Evolutionary conservation across 768 basidiomycete species (phyloP), one percentile per base, ranked within the genome.

Genomic region (Epithele typhae): DNA sequence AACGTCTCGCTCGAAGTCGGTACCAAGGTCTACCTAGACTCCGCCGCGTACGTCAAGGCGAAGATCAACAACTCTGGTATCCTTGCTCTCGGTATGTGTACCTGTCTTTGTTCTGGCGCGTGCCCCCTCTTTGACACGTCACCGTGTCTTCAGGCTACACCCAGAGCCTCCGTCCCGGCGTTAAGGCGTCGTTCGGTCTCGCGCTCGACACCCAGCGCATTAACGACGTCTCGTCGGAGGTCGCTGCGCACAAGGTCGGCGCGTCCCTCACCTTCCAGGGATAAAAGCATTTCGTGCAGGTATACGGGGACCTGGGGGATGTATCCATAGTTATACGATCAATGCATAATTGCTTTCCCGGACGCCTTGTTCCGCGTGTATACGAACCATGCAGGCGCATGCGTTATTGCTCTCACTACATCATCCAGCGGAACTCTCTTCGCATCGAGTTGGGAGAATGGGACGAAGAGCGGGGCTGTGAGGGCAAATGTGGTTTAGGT

Each of bases 61-160:
- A 97, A 97, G 79, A 94, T 98, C 75, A 97, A 97, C 82, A 95
- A 94, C 73, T 66, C 82, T 48, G 94, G 94, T 76, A 78, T 94
- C 63, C 78, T 96, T 56, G 86, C 81, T 59, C 82, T 95, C 56
- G 85, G 81, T 90, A 64, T 52, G 68, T 62, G 2, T 10, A 8
- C 3, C 19, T 25, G 5, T 5, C 4, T 9, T 24, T 38, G 25
- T 12, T 6, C 24, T 12, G 25, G 14, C 12, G 15, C 24, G n/a
- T 21, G 21, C 35, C 17, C 14, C 14, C 8, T 30, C 8, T 14
- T 35, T 22, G 6, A 25, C 42, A 4, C 37, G 39, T 42, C 37
- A 40, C 18, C 18, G 39, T 48, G 23, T 19, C 50, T 19, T 10
- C 51, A 86, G 85, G 86, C 56, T 93, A 92, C 74, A 95, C 92